Base-by-base conservation (phyloP, 2,329 filamentous ascomycete species). In the Trichophaea hybrida region DNA sequence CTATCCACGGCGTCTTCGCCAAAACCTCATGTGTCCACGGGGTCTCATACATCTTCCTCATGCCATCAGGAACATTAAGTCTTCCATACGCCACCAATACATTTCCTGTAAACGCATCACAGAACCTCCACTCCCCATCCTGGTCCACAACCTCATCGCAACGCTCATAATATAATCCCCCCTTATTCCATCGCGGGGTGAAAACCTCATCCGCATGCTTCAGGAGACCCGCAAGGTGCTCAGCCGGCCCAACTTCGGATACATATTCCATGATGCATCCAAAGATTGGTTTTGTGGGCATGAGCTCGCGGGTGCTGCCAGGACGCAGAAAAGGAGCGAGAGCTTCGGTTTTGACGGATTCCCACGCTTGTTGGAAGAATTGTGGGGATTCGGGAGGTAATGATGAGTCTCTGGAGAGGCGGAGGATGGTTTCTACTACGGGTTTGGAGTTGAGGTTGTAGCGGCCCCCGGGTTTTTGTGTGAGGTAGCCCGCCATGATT, bases 71-170 rank as follows among this genome's bases (percentile, higher is more conserved):
- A 8, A 74, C 69, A 59, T 74, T 73, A 17, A 73, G 61, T 17
- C 72, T 62, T 4, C 68, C 68, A 50, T 74, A 74, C 0, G 68
- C 72, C 58, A 74, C 69, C 0, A 64, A 68, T 1, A 68, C 68
- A 59, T 74, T 74, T 0, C 73, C 71, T 0, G 71, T 66, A 17
- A 70, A 72, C 0, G 72, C 71, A 32, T 74, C 72, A 58, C 73
- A 67, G 44, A 65, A 61, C 1, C 61, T 68, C 64, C 68, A 68
- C 5, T 68, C 62, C 2, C 64, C 64, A 0, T 69, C 52, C 2
- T 65, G 57, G 56, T 72, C 68, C 17, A 64, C 58, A 1, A 56
- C 44, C 5, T 52, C 51, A 24, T 69, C 70, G 35, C 69, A 65
- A 7, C 70, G 62, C 0, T 67, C 66, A 49, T 74, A 74, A 55